Base-by-base conservation (phyloP, 306 rosid genomes). In the Acacia acuminata region DNA sequence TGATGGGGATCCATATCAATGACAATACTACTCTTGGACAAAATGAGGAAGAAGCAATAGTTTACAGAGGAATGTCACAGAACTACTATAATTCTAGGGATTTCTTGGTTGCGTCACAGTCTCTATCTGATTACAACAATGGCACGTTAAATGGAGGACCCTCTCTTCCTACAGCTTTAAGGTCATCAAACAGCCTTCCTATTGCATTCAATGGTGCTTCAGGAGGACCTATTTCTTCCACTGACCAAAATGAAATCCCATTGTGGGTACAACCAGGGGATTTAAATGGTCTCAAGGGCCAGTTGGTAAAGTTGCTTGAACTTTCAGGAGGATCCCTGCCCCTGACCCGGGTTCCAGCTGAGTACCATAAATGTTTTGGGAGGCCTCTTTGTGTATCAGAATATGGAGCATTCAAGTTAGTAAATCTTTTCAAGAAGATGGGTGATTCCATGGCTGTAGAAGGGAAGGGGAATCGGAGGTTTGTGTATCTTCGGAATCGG, bases 381-480 rank as follows among this genome's bases (percentile, higher is more conserved):
- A 91, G 92, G 89, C 91, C 94, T 73, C 92, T 96, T 45, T 91
- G 79, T 84, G 67, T 92, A 55, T 70, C 99, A 36, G 91, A 96
- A 67, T 94, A 90, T 42, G 97, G 98, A 8, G 91, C 84, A 43
- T 22, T 61, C 71, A 94, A 91, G 90, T 92, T 96, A 10, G 90
- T 88, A 25, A 86, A 91, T 85, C 99, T 96, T 79, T 96, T 96
- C 85, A 94, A 87, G 88, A 96, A 94, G 88, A 88, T 96, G 99
- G 85, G 87, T 56, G 97, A 94, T 81, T 17, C 87, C 63, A 77
- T 96, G 45, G 44, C 85, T 50, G 91, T 96, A 64, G 94, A 90
- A 75, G 97, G 97, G 80, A 96, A 87, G 84, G 97, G 98, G 30
- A 67, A 88, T 3, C 87, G 81, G 82, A 93, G 81, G 81, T 88